Evolutionary conservation across 2,329 filamentous ascomycete species (phyloP).

Genomic region (Trichoderma atroviride): DNA sequence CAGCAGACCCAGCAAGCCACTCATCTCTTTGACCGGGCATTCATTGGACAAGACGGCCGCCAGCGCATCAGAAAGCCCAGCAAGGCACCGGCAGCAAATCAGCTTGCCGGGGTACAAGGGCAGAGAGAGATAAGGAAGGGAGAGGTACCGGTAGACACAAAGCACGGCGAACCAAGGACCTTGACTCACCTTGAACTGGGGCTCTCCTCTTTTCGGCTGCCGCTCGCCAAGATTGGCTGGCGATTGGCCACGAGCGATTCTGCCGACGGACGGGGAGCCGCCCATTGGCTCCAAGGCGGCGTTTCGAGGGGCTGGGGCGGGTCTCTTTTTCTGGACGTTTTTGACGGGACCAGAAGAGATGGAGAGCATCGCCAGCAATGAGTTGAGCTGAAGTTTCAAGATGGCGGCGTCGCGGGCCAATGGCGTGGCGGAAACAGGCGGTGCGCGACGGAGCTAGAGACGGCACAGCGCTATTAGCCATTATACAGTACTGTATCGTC

Average conservation of each 20-base stretch:
- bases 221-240: neutral
- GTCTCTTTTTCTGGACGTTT: neutral
- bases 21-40: neutral
- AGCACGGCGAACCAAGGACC: neutral
- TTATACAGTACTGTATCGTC: no score
- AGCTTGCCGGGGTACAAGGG: neutral
- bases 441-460: neutral
- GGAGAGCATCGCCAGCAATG: neutral
- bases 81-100: slow-evolving; percentile 11
- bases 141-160: no score
- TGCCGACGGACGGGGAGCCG: neutral
- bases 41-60: slow-evolving; percentile 20
- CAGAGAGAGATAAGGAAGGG: neutral
- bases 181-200: neutral
- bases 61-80: slow-evolving; percentile 2
- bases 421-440: slow-evolving; percentile 1
- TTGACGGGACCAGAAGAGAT: neutral
- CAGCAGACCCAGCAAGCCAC: neutral
- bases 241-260: slow-evolving; percentile 1
- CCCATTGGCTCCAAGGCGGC: slow-evolving; percentile 8
- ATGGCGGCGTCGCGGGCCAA: slow-evolving; percentile 23
- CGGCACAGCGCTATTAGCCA: neutral
- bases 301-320: slow-evolving; percentile 8
- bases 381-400: slow-evolving; percentile 25
- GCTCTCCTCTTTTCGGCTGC: slow-evolving; percentile 14